phyloP scores from a whole-genome alignment of 2,329 filamentous ascomycete genomes.

The Leptographium procerum region DNA sequence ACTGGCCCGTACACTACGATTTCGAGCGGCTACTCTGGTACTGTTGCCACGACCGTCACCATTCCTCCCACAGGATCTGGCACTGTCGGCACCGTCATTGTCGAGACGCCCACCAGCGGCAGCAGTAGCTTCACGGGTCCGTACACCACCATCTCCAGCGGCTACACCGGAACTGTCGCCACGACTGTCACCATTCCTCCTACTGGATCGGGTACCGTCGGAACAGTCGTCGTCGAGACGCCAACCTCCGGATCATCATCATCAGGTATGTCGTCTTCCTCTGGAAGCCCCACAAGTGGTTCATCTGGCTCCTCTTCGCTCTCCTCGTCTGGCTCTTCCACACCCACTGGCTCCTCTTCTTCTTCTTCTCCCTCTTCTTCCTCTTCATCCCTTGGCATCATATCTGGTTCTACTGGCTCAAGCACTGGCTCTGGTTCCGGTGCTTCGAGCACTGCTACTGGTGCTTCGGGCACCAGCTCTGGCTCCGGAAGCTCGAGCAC shows the following conservation, averaged over 20 bases:
- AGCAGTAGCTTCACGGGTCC: conserved; percentile 8
- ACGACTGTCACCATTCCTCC: background rate
- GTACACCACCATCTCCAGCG: conserved; percentile 6
- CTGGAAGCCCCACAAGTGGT: background rate
- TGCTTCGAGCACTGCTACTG: background rate
- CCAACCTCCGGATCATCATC: background rate
- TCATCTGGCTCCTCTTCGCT: background rate
- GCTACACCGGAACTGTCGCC: background rate
- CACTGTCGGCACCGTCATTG: conserved; percentile 4
- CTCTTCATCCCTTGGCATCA: background rate
- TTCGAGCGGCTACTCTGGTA: background rate
- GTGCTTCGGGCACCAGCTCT: background rate
- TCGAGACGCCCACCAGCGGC: background rate
- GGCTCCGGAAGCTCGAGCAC: background rate
- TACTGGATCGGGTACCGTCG: background rate
- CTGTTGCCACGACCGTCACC: background rate
- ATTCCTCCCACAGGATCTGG: background rate
- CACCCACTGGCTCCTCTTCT: background rate
- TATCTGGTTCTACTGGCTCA: background rate
- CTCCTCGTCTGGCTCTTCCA: no score
- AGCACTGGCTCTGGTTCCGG: background rate
- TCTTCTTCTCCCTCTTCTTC: background rate
- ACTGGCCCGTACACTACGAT: conserved; percentile 3
- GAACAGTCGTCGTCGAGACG: conserved; percentile 1
- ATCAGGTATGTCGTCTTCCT: background rate